These are phyloP conservation scores for Craterostigma plantagineum DNA, from an alignment of 257 asterid genomes.

Conservation along the genomic window DNA sequence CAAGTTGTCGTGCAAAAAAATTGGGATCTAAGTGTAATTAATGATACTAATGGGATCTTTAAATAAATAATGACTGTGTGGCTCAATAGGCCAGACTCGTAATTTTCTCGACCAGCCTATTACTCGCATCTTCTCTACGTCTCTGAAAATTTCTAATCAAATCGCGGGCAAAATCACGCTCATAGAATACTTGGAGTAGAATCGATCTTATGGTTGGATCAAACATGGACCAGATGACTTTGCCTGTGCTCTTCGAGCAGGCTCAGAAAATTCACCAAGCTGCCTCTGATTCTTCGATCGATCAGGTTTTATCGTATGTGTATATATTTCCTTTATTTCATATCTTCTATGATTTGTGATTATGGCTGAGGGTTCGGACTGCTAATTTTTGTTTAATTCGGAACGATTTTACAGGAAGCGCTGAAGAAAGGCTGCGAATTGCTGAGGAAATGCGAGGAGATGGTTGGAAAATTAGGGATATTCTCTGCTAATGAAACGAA, in stretches of 20 bases:
- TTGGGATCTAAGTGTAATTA: too few relatives aligned
- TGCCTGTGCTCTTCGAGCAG: slow-evolving; percentile 40
- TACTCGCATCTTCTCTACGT: too few relatives aligned
- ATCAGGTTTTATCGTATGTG: slow-evolving; percentile 21
- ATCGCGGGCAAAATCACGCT: too few relatives aligned
- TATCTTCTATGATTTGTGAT: neutral
- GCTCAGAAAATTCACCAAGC: slow-evolving; percentile 34
- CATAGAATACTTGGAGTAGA: too few relatives aligned
- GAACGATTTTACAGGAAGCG: slow-evolving; percentile 25
- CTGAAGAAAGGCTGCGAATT: slow-evolving; percentile 56
- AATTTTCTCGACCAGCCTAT: too few relatives aligned
- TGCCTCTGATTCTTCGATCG: slow-evolving; percentile 33
- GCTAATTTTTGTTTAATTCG: neutral
- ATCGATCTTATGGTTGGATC: slow-evolving; percentile 22
- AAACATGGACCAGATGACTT: slow-evolving; percentile 36
- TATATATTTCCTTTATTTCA: neutral
- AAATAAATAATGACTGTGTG: too few relatives aligned
- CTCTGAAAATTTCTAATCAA: too few relatives aligned
- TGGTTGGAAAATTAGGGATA: slow-evolving; percentile 66
- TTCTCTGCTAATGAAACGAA: slow-evolving; percentile 80
- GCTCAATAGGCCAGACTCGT: too few relatives aligned
- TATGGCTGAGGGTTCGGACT: neutral
- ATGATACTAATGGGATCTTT: too few relatives aligned
- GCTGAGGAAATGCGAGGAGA: slow-evolving; percentile 64
- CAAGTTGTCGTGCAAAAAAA: too few relatives aligned